Conservation (phyloP, 2,329 filamentous ascomycete genomes). For the Arthrobotrys pseudoclavata region DNA sequence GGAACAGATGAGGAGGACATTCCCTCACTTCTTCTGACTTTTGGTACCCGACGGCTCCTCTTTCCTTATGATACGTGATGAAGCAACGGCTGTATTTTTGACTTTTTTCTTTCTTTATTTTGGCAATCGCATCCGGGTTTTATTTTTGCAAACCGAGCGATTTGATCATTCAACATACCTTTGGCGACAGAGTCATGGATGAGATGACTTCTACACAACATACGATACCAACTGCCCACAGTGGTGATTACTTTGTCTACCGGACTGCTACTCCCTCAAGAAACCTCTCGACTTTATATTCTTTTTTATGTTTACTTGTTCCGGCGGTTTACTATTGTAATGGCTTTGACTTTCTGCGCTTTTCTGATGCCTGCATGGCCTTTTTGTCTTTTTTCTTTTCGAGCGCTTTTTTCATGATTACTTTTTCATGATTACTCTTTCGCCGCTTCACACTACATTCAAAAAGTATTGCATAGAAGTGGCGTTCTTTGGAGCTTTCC, state of each 20-base stretch:
- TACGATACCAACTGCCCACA: too few species aligned
- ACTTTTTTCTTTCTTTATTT: not conserved
- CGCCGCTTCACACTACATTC: conserved; percentile 6
- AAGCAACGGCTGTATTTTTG: not conserved
- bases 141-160: too few species aligned
- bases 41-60: not conserved
- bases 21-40: not conserved
- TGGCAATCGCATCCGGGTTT: too few species aligned
- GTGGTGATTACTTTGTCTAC: too few species aligned
- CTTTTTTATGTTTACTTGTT: not conserved
- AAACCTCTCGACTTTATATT: not conserved
- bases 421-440: conserved; percentile 11
- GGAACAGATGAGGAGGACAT: conserved; percentile 8
- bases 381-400: conserved; percentile 2
- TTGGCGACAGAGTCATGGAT: too few species aligned
- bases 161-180: too few species aligned
- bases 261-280: not conserved
- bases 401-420: conserved; percentile 3
- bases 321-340: not conserved
- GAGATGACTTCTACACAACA: not conserved
- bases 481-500: conserved; percentile 10
- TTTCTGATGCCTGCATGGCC: not conserved
- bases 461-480: conserved; percentile 19
- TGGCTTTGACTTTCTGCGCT: not conserved
- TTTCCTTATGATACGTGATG: not conserved